Conservation (phyloP, 768 basidiomycete genomes). For the Rhodotorula graminis region DNA sequence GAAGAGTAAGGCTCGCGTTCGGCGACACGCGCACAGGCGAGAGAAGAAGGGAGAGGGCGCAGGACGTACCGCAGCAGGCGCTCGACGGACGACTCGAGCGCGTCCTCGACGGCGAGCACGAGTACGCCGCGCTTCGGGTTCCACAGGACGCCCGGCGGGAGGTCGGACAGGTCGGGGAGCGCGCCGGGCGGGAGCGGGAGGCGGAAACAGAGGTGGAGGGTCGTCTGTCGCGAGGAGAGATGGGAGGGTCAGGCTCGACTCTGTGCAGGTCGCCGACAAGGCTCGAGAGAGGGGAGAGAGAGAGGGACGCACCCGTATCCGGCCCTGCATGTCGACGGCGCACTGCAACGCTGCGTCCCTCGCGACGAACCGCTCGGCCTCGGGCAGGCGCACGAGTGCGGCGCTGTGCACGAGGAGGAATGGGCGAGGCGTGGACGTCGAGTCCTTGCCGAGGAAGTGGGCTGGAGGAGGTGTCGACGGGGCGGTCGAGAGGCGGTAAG, state of each 20-base stretch:
- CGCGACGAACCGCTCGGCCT: not conserved
- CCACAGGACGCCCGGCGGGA: not conserved
- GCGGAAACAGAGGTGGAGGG: constrained; percentile 16
- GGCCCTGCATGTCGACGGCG: not conserved
- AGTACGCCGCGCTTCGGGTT: not conserved
- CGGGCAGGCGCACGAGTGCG: not conserved
- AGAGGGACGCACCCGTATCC: not conserved
- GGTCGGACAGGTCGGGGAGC: not conserved
- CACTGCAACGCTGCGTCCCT: constrained; percentile 1
- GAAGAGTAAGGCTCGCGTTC: too few relatives aligned
- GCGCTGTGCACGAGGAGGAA: not conserved
- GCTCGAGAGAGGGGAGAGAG: not conserved
- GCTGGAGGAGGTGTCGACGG: not conserved
- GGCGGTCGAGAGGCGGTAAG: not conserved
- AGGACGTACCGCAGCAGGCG: constrained; percentile 9
- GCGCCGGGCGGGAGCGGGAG: not conserved
- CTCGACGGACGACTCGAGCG: constrained; percentile 9
- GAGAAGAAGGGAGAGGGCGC: not conserved
- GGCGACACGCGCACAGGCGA: not conserved
- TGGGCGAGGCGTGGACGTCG: not conserved
- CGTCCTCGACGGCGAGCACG: constrained; percentile 19
- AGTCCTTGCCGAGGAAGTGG: not conserved
- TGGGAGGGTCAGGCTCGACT: not conserved
- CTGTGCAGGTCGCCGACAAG: not conserved
- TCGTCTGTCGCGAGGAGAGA: not conserved